A percentile compares a stretch with the other conserved stretches of the same genome.
phyloP scores from a whole-genome alignment of 2,329 filamentous ascomycete genomes.

The Trichophyton verrucosum region DNA sequence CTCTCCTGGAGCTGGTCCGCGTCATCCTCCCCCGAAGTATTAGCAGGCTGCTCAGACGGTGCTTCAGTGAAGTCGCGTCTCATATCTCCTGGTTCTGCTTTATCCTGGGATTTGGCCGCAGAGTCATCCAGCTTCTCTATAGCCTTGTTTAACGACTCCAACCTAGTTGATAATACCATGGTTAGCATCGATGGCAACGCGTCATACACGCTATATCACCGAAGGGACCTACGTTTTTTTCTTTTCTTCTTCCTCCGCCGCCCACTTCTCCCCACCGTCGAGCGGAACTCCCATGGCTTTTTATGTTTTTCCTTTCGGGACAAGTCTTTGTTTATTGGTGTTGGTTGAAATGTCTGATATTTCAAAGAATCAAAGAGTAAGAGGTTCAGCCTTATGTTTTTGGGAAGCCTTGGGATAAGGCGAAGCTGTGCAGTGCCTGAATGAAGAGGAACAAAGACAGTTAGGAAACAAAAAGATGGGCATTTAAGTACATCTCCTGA shows the following conservation, averaged over 20 bases:
- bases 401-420: background rate
- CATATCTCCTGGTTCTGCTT: background rate
- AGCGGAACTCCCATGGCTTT: constrained; percentile 1
- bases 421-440: background rate
- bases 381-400: background rate
- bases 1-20: background rate
- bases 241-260: background rate
- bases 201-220: background rate
- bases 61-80: background rate
- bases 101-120: background rate
- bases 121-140: background rate
- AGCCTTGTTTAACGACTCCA: background rate
- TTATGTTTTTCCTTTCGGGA: background rate
- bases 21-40: background rate
- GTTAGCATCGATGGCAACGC: background rate
- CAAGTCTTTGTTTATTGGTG: background rate
- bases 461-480: background rate
- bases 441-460: background rate
- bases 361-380: background rate
- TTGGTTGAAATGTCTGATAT: background rate
- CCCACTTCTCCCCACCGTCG: background rate
- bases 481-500: background rate
- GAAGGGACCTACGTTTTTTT: background rate
- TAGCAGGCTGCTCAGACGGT: background rate
- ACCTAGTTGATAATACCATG: background rate